Conservation (phyloP, 2,329 filamentous ascomycete species). For the Sporothrix mexicana region DNA sequence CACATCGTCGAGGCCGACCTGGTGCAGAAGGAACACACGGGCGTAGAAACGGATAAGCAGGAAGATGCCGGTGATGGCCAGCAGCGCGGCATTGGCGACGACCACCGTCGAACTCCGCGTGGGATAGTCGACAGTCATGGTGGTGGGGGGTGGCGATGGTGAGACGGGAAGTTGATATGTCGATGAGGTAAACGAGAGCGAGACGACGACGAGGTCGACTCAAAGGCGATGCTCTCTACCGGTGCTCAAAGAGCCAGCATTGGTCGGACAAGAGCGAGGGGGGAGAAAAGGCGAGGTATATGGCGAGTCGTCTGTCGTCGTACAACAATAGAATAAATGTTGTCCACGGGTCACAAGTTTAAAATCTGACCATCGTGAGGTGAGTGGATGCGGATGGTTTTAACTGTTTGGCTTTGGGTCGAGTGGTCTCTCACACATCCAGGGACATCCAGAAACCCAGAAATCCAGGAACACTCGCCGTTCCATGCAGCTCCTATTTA, state of each 20-base stretch:
- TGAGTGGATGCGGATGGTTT: background rate
- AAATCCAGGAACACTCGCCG: slow-evolving; percentile 9
- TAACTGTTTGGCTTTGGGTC: background rate
- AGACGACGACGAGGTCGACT: background rate
- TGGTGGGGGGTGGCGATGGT: background rate
- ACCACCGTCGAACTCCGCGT: slow-evolving; percentile 14
- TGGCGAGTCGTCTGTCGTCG: background rate
- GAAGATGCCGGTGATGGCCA: slow-evolving; percentile 24
- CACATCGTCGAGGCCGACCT: slow-evolving; percentile 26
- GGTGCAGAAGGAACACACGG: background rate
- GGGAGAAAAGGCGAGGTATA: background rate
- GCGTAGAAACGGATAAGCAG: background rate
- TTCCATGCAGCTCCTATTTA: slow-evolving; percentile 2
- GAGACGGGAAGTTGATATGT: background rate
- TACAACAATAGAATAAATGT: background rate
- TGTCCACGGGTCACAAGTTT: slow-evolving; percentile 2
- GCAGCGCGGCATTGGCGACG: slow-evolving; percentile 1
- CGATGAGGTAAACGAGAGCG: background rate
- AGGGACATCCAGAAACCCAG: background rate
- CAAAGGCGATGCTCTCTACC: background rate
- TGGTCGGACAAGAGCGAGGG: slow-evolving; percentile 4
- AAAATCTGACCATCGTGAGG: background rate
- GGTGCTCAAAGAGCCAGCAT: background rate
- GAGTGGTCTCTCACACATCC: background rate
- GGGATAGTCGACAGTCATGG: slow-evolving; percentile 2